phyloP scores from a whole-genome alignment of 2,329 filamentous ascomycete species.

The Phyllosticta paracitricarpa region DNA sequence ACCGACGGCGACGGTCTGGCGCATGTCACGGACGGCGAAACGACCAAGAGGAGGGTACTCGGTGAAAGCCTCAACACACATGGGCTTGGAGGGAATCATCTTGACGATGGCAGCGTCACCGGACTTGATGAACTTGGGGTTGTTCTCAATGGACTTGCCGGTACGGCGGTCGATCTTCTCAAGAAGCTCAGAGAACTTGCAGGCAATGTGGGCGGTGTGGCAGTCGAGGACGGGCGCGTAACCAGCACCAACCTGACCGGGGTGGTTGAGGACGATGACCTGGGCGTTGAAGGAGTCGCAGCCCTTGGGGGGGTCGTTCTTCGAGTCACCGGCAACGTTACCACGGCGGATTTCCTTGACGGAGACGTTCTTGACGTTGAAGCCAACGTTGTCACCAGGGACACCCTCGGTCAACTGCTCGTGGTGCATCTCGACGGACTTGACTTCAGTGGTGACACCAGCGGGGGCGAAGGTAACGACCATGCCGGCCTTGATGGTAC shows the following conservation, averaged over 20 bases:
- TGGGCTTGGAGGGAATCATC: conserved; percentile 99
- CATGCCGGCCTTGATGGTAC: conserved; percentile 72
- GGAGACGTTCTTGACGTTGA: conserved; percentile 99
- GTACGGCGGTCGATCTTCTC: conserved; percentile 99
- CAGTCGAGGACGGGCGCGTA: conserved; percentile 99
- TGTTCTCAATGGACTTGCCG: conserved; percentile 86
- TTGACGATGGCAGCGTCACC: conserved; percentile 99
- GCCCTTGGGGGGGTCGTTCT: conserved; percentile 92
- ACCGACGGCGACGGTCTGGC: conserved; percentile 44
- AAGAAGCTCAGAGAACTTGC: conserved; percentile 98
- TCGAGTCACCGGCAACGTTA: conserved; percentile 99
- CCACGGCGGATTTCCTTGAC: conserved; percentile 99
- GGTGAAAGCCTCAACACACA: conserved; percentile 99
- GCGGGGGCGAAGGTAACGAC: conserved; percentile 97
- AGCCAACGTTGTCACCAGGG: conserved; percentile 99
- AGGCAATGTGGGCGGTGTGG: conserved; percentile 99
- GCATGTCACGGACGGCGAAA: conserved; percentile 99
- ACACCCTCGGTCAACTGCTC: conserved; percentile 92
- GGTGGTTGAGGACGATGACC: conserved; percentile 99
- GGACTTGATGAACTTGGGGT: conserved; percentile 99
- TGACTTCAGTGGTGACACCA: conserved; percentile 99
- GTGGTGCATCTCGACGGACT: conserved; percentile 99
- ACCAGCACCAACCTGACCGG: conserved; percentile 96
- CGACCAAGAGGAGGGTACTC: conserved; percentile 98
- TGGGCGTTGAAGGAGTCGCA: conserved; percentile 96